Conservation (phyloP, 2,329 filamentous ascomycete species). For the Chrysoporthe cubensis region DNA sequence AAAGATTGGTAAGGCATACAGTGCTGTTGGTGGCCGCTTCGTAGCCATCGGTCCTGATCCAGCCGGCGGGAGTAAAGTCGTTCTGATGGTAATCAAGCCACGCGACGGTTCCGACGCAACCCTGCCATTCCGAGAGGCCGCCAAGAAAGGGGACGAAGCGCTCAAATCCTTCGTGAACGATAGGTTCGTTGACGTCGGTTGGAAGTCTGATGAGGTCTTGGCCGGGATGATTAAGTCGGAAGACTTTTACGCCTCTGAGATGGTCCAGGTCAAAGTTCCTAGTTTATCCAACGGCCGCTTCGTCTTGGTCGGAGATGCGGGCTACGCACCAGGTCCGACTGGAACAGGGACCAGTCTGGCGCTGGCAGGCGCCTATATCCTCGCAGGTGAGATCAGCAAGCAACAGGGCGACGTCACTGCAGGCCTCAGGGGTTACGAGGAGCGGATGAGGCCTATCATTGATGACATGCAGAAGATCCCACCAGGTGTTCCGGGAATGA, state of each 20-base stretch:
- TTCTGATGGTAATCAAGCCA: conserved; percentile 42
- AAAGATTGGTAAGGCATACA: conserved; percentile 43
- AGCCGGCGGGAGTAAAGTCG: conserved; percentile 38
- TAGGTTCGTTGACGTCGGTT: conserved; percentile 44
- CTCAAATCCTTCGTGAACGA: conserved; percentile 37
- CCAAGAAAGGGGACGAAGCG: conserved; percentile 39
- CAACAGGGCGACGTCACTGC: conserved; percentile 37
- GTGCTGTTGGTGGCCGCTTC: conserved; percentile 43
- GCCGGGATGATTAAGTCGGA: conserved; percentile 39
- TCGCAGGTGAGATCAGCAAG: conserved; percentile 48
- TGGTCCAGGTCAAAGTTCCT: conserved; percentile 45
- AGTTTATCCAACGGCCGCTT: conserved; percentile 43
- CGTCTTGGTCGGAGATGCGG: conserved; percentile 47
- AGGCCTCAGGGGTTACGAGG: conserved; percentile 42
- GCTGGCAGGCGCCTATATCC: conserved; percentile 48
- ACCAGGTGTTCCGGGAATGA: conserved; percentile 39
- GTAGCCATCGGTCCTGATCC: conserved; percentile 32
- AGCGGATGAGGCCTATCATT: conserved; percentile 42
- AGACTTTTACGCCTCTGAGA: conserved; percentile 45
- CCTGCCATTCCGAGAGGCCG: conserved; percentile 44
- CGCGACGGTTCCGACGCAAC: conserved; percentile 35
- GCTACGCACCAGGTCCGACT: conserved; percentile 45
- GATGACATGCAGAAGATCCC: conserved; percentile 39
- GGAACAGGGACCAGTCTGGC: conserved; percentile 47
- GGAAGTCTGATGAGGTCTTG: conserved; percentile 45